Percentiles rank a stretch among this genome's conserved stretches.
These are phyloP conservation scores for Hypoxylon sp. DNA, from an alignment of 2,329 filamentous ascomycete genomes.

Conservation along the genomic window DNA sequence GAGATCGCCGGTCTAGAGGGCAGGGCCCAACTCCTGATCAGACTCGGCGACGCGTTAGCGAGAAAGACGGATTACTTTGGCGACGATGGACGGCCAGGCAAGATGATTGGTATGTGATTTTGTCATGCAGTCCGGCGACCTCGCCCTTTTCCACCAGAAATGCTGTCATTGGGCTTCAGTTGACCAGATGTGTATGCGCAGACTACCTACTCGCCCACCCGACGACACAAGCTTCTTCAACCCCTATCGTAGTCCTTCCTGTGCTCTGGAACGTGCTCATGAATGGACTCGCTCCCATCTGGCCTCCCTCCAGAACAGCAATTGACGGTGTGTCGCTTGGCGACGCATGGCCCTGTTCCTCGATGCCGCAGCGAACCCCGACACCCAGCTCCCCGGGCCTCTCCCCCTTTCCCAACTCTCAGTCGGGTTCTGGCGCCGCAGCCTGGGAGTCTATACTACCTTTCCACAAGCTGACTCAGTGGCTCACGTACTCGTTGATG, in stretches of 20 bases:
- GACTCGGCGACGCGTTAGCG: conserved; percentile 78
- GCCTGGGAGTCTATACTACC: conserved; percentile 83
- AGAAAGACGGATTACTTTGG: conserved; percentile 88
- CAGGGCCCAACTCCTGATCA: conserved; percentile 80
- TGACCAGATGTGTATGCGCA: conserved; percentile 39
- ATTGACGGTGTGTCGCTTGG: conserved; percentile 90
- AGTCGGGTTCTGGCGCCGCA: conserved; percentile 48
- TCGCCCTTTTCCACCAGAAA: not conserved
- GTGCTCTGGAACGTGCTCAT: conserved; percentile 93
- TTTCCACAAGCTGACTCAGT: conserved; percentile 95
- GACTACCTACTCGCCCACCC: conserved; percentile 70
- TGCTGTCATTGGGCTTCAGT: conserved; percentile 19
- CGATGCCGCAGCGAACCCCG: conserved; percentile 72
- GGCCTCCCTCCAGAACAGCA: conserved; percentile 86
- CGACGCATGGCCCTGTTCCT: conserved; percentile 91
- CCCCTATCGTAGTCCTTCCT: conserved; percentile 86
- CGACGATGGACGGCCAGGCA: conserved; percentile 84
- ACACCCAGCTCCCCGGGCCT: conserved; percentile 63
- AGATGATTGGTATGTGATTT: conserved; percentile 82
- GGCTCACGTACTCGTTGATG: conserved; percentile 95
- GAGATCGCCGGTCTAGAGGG: conserved; percentile 88
- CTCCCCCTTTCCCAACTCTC: conserved; percentile 61
- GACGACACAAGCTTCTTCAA: conserved; percentile 87
- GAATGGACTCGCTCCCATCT: conserved; percentile 86
- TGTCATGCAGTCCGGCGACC: not conserved